Evolutionary conservation across 768 basidiomycete genomes (phyloP).

Genomic region (Mrakia blollopis): DNA sequence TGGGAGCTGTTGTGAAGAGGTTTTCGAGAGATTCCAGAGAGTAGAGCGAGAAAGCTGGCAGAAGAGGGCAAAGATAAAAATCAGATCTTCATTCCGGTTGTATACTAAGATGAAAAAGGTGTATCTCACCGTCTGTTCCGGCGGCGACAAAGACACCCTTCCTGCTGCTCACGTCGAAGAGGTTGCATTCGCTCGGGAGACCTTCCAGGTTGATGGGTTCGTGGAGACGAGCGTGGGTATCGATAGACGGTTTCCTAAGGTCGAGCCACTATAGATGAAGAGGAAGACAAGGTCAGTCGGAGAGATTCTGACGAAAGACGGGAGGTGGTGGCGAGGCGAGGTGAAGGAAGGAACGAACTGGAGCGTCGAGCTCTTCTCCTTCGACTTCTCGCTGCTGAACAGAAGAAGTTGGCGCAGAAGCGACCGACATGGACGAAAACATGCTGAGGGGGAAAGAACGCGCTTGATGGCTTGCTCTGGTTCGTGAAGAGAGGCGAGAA

Average conservation of each 20-base stretch:
- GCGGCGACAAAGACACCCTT: slow-evolving; percentile 23
- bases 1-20: slow-evolving; percentile 5
- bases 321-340: background rate
- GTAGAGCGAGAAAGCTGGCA: slow-evolving; percentile 38
- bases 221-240: slow-evolving; percentile 22
- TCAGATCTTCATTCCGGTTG: background rate
- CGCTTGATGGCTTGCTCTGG: background rate
- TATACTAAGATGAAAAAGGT: background rate
- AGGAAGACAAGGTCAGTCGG: background rate
- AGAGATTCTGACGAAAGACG: background rate
- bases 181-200: slow-evolving; percentile 19
- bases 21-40: slow-evolving; percentile 28
- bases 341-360: slow-evolving; percentile 12
- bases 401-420: background rate
- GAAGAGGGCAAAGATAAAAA: background rate
- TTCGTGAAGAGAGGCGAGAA: no score
- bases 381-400: slow-evolving; percentile 18
- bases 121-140: slow-evolving; percentile 12
- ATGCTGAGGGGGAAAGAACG: background rate
- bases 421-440: slow-evolving; percentile 20
- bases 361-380: slow-evolving; percentile 30
- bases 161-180: slow-evolving; percentile 26
- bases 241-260: slow-evolving; percentile 29
- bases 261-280: slow-evolving; percentile 24
- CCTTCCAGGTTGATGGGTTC: slow-evolving; percentile 9